phyloP scores from a whole-genome alignment of 371 early-diverging fungal genomes.

The Lichtheimia corymbifera region DNA sequence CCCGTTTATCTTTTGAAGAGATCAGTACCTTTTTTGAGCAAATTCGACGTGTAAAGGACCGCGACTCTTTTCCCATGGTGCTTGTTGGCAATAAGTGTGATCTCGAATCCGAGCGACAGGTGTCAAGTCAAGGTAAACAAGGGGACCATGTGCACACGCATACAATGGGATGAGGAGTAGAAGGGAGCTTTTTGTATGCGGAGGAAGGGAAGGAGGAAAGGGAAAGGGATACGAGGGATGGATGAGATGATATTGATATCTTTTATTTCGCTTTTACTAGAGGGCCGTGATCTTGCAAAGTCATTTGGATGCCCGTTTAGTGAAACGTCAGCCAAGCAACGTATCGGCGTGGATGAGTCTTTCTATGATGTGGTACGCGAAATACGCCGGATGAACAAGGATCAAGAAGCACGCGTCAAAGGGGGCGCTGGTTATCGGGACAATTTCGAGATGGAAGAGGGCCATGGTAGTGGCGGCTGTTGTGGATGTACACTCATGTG shows the following conservation, averaged over 20 bases:
- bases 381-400: constrained; percentile 76
- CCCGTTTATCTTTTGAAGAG: constrained; percentile 66
- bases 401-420: constrained; percentile 35
- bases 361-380: constrained; percentile 87
- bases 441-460: constrained; percentile 13
- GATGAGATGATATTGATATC: no score
- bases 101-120: constrained; percentile 77
- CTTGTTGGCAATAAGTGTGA: constrained; percentile 92
- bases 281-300: constrained; percentile 83
- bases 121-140: constrained; percentile 50
- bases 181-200: no score
- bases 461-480: constrained; percentile 10
- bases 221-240: no score
- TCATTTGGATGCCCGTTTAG: constrained; percentile 76
- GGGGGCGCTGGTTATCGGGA: constrained; percentile 13
- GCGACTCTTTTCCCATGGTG: constrained; percentile 77
- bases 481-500: constrained; percentile 29
- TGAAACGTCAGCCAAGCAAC: constrained; percentile 91
- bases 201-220: no score
- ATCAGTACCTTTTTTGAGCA: constrained; percentile 61
- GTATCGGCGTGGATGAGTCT: constrained; percentile 89
- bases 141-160: no score
- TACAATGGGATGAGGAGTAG: no score
- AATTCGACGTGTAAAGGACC: constrained; percentile 75
- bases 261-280: constrained; percentile 21